phyloP scores from a whole-genome alignment of 1,284 basidiomycete species.

The Xerocomus tenax region DNA sequence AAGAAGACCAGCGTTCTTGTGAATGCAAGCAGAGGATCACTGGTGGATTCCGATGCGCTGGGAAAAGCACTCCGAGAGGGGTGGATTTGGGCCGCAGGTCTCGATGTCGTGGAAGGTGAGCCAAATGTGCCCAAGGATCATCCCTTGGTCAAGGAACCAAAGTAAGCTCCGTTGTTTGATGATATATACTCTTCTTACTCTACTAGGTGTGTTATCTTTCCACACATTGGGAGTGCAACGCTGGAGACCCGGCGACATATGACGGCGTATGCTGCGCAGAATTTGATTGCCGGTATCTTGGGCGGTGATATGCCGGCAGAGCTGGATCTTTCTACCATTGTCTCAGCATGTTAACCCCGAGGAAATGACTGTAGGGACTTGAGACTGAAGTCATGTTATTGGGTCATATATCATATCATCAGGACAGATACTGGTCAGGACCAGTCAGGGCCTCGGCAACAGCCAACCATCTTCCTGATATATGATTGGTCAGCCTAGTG shows the following conservation, averaged over 20 bases:
- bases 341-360: not conserved
- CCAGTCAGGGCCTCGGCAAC: no score
- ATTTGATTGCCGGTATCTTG: slow-evolving; percentile 50
- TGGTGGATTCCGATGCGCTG: slow-evolving; percentile 86
- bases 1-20: slow-evolving; percentile 74
- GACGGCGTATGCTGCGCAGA: slow-evolving; percentile 65
- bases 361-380: not conserved
- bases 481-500: no score
- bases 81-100: slow-evolving; percentile 83
- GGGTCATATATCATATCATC: no score
- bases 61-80: slow-evolving; percentile 67
- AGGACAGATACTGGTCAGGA: no score
- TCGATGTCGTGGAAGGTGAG: slow-evolving; percentile 93
- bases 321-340: slow-evolving; percentile 32
- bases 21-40: slow-evolving; percentile 71
- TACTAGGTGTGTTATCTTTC: slow-evolving; percentile 66
- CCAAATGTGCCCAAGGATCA: slow-evolving; percentile 71
- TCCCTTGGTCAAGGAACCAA: slow-evolving; percentile 68
- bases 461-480: no score
- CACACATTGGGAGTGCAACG: slow-evolving; percentile 88
- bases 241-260: slow-evolving; percentile 76
- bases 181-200: slow-evolving; percentile 4
- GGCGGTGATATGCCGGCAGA: slow-evolving; percentile 50
- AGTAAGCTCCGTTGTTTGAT: slow-evolving; percentile 38
- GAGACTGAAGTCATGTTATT: no score